Evolutionary conservation across 1,284 basidiomycete genomes (phyloP).

Genomic region (Apiotrichum gamsii): DNA sequence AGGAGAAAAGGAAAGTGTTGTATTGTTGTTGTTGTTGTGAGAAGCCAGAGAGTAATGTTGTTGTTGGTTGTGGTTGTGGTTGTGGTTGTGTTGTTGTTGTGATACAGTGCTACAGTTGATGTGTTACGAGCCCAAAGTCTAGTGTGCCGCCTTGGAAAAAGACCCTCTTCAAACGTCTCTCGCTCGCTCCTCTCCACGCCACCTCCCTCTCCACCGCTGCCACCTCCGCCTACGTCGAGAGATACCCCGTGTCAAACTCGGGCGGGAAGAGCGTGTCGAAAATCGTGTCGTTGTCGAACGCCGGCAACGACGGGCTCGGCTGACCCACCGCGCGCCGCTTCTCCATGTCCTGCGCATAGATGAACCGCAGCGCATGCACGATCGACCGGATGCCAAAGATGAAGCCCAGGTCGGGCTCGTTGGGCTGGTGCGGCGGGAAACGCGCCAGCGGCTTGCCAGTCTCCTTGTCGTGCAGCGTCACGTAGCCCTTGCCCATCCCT

Average conservation of each 20-base stretch:
- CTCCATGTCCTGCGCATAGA: conserved; percentile 69
- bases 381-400: conserved; percentile 83
- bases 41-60: no score
- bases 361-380: conserved; percentile 63
- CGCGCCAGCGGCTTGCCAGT: conserved; percentile 74
- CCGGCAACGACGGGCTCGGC: conserved; percentile 7
- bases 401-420: conserved; percentile 88
- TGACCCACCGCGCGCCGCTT: conserved; percentile 13
- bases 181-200: no score
- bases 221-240: conserved; percentile 30
- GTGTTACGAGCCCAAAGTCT: no score
- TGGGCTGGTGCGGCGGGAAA: conserved; percentile 85
- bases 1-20: no score
- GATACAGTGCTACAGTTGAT: no score
- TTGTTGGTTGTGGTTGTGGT: no score
- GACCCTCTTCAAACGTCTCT: no score
- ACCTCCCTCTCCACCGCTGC: no score
- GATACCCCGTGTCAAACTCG: conserved; percentile 23
- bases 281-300: conserved; percentile 27
- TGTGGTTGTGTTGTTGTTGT: no score
- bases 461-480: conserved; percentile 67
- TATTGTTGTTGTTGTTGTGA: no score
- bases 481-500: conserved; percentile 65
- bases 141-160: no score
- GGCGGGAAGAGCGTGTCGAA: conserved; percentile 33